Evolutionary conservation across 2,329 filamentous ascomycete genomes (phyloP).

Genomic region (Mollisia scopiformis): DNA sequence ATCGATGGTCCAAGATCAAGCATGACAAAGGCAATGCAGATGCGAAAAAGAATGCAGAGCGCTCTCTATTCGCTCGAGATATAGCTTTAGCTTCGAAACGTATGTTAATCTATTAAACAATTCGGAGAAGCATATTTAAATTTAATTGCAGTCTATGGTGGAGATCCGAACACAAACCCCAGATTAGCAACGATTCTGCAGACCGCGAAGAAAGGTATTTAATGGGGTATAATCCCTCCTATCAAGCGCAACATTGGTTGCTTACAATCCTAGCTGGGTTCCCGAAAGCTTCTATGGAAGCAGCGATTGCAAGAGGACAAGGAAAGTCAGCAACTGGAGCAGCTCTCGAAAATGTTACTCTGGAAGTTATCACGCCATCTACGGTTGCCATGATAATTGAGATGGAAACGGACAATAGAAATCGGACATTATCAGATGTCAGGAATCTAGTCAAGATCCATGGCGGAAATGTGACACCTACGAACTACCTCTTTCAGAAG

Average conservation of each 20-base stretch:
- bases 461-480: conserved; percentile 72
- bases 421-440: conserved; percentile 73
- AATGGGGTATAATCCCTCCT: conserved; percentile 30
- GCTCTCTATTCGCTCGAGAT: conserved; percentile 69
- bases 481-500: conserved; percentile 83
- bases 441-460: conserved; percentile 70
- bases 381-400: conserved; percentile 82
- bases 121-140: conserved; percentile 18
- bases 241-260: conserved; percentile 11
- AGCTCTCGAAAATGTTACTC: conserved; percentile 73
- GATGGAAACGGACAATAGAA: conserved; percentile 81
- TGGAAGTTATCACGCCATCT: conserved; percentile 81
- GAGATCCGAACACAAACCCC: conserved; percentile 74
- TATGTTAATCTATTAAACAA: conserved; percentile 42
- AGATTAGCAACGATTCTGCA: conserved; percentile 73
- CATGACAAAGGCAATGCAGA: conserved; percentile 93
- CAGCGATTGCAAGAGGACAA: conserved; percentile 85
- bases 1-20: conserved; percentile 94
- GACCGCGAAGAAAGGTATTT: conserved; percentile 75
- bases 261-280: conserved; percentile 61
- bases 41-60: conserved; percentile 73
- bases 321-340: conserved; percentile 76
- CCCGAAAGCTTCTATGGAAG: conserved; percentile 82
- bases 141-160: conserved; percentile 65
- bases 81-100: conserved; percentile 77